Evolutionary conservation across 106 monocot species (phyloP).

Genomic region (Platanthera guangdongensis): DNA sequence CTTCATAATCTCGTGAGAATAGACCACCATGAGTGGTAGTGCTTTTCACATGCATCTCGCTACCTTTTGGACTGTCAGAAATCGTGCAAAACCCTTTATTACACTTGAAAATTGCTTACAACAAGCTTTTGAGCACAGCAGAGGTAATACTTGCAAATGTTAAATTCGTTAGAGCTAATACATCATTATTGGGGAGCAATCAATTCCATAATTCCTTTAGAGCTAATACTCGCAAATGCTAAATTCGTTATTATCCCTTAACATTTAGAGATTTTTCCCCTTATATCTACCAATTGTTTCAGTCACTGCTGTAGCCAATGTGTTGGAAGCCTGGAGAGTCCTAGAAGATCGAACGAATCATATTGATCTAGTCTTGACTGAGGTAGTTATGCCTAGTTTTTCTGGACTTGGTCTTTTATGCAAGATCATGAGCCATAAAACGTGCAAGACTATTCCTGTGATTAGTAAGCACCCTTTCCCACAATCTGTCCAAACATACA

Average conservation of each 20-base stretch:
- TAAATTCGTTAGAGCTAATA: neutral
- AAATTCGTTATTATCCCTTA: neutral
- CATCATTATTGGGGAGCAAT: neutral
- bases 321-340: slow-evolving; percentile 85
- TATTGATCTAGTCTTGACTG: slow-evolving; percentile 82
- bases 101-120: neutral
- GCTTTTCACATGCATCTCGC: too few species aligned
- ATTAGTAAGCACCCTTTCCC: slow-evolving; percentile 64
- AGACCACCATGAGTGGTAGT: too few species aligned
- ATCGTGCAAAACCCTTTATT: neutral
- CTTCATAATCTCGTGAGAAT: too few species aligned
- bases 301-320: slow-evolving; percentile 77
- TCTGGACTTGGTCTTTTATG: slow-evolving; percentile 82
- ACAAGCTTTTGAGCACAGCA: neutral
- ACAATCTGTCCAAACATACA: slow-evolving; percentile 3
- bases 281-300: slow-evolving; percentile 5
- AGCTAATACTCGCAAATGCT: neutral
- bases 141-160: neutral
- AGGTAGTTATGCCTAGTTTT: slow-evolving; percentile 73
- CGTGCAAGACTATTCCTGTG: slow-evolving; percentile 85
- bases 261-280: neutral
- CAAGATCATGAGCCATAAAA: slow-evolving; percentile 83
- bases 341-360: slow-evolving; percentile 52
- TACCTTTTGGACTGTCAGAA: too few species aligned
- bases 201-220: neutral